Percentiles rank a stretch among this genome's conserved stretches.
phyloP scores from a whole-genome alignment of 169 alveolate genomes.

The Cryptosporidium tyzzeri region DNA sequence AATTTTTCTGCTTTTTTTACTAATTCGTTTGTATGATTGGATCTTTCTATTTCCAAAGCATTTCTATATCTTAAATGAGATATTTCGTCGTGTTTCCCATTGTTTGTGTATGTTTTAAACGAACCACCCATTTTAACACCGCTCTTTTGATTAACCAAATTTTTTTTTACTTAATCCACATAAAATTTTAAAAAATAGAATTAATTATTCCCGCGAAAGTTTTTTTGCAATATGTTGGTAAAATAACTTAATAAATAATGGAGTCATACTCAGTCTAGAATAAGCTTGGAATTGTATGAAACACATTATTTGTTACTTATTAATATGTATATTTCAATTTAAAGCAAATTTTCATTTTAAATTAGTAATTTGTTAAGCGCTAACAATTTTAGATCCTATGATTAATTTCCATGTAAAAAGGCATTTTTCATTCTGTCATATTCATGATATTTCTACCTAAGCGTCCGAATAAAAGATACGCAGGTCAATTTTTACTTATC shows the following conservation, averaged over 20 bases:
- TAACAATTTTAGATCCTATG: conserved; percentile 19
- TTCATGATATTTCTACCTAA: conserved; percentile 1
- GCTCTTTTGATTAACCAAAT: not conserved
- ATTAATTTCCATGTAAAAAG: not conserved
- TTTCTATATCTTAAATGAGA: conserved; percentile 27
- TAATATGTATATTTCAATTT: not conserved
- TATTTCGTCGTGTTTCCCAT: not conserved
- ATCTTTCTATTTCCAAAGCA: conserved; percentile 45
- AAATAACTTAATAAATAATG: not conserved
- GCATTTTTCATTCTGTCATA: not conserved
- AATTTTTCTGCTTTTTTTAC: conserved; percentile 61
- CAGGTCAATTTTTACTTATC: not conserved
- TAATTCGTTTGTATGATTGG: conserved; percentile 17
- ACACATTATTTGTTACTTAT: not conserved
- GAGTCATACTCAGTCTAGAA: no score
- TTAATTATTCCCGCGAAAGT: not conserved
- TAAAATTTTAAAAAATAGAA: not conserved
- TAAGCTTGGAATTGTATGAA: not conserved
- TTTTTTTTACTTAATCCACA: conserved; percentile 4
- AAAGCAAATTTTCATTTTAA: not conserved
- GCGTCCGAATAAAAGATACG: not conserved
- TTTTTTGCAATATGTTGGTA: not conserved
- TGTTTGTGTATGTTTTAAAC: not conserved
- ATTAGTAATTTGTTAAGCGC: conserved; percentile 4
- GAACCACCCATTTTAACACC: not conserved